Conservation (phyloP, 768 basidiomycete species). For the Tylopilus subfusipes region DNA sequence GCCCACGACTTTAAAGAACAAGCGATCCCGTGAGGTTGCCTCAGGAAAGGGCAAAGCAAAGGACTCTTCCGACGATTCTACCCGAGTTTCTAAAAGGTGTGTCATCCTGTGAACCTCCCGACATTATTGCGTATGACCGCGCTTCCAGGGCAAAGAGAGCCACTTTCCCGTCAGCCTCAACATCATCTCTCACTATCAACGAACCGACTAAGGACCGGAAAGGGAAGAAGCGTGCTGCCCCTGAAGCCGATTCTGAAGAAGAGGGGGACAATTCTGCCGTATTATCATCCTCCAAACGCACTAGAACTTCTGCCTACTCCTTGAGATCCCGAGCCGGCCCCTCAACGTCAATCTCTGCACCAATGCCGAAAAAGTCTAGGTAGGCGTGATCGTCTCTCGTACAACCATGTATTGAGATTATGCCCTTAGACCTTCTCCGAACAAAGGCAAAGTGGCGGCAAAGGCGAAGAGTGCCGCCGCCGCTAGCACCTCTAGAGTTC, state of each 20-base stretch:
- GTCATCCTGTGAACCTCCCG: constrained; percentile 35
- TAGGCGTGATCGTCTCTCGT: constrained; percentile 25
- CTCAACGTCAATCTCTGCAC: constrained; percentile 39
- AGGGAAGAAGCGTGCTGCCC: constrained; percentile 89
- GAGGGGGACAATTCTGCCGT: constrained; percentile 47
- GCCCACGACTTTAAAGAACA: constrained; percentile 38
- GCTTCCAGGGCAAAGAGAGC: constrained; percentile 57
- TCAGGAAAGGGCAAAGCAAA: constrained; percentile 62
- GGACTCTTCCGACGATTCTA: constrained; percentile 51
- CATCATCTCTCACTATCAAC: constrained; percentile 60
- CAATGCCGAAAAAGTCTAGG: constrained; percentile 80
- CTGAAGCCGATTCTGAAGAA: constrained; percentile 66
- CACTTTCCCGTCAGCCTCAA: constrained; percentile 40
- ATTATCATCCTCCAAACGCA: constrained; percentile 58
- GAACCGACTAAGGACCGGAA: constrained; percentile 74
- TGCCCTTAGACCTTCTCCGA: constrained; percentile 41
- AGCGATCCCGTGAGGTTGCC: constrained; percentile 50
- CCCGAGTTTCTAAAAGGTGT: constrained; percentile 61
- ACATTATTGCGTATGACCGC: constrained; percentile 21
- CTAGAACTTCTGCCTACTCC: constrained; percentile 59
- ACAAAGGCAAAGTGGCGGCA: constrained; percentile 57
- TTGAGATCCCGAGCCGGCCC: constrained; percentile 56
- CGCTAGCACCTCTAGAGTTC: constrained; percentile 60
- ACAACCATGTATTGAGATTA: constrained; percentile 11
- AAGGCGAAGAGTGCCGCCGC: constrained; percentile 56